phyloP scores from a whole-genome alignment of 306 rosid genomes.

The Cucurbita ficifolia region DNA sequence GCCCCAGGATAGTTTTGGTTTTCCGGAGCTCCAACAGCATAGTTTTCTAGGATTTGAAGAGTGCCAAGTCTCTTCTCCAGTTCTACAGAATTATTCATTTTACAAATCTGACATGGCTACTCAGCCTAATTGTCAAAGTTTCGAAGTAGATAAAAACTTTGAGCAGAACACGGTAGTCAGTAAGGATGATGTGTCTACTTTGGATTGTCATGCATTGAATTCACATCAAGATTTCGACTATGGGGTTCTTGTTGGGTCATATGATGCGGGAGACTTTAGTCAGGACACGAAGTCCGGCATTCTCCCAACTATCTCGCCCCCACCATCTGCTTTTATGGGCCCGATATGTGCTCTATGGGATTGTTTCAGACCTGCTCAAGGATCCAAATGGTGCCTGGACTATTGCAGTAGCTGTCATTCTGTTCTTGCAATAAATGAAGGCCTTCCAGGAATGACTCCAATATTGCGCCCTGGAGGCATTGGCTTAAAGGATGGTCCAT shows the following conservation, averaged over 20 bases:
- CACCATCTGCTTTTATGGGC: conserved; percentile 96
- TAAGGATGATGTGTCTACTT: conserved; percentile 6
- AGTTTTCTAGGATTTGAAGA: conserved; percentile 43
- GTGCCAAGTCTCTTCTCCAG: conserved; percentile 39
- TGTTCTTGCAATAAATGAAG: conserved; percentile 75
- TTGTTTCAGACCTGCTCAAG: conserved; percentile 89
- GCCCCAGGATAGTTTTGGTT: background rate
- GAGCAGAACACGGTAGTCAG: background rate
- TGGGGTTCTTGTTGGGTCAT: conserved; percentile 31
- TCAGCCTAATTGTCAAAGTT: background rate
- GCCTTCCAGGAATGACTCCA: conserved; percentile 86
- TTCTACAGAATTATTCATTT: conserved; percentile 26
- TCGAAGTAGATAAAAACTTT: background rate
- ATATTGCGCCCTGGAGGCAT: conserved; percentile 88
- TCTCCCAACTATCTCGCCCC: conserved; percentile 66
- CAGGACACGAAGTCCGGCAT: conserved; percentile 41
- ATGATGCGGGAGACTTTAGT: conserved; percentile 25
- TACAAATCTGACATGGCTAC: conserved; percentile 44
- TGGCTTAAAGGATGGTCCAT: conserved; percentile 70
- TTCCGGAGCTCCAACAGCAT: conserved; percentile 26
- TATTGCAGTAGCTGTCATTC: conserved; percentile 92
- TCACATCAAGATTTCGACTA: conserved; percentile 37
- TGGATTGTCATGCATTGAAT: conserved; percentile 53
- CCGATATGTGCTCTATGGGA: conserved; percentile 98
- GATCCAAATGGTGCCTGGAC: conserved; percentile 70